A percentile compares a stretch with the other conserved stretches of the same genome.
These are phyloP conservation scores for Wickerhamiella kurtzmanii DNA, from an alignment of 805 yeast genomes.

Conservation along the genomic window DNA sequence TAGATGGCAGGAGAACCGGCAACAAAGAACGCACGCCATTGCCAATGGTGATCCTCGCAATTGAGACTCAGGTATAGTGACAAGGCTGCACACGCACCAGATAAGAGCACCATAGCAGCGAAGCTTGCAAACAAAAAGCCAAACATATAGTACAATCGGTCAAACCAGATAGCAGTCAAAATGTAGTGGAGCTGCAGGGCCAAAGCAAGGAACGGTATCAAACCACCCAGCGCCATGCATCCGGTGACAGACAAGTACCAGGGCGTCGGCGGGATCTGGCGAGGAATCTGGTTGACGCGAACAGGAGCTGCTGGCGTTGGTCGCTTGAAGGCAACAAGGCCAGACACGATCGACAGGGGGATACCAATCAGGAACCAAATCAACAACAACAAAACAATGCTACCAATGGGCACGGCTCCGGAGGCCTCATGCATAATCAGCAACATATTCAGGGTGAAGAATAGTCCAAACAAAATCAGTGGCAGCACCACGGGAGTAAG, in stretches of 20 bases:
- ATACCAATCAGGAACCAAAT: conserved; percentile 80
- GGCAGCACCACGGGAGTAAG: conserved; percentile 81
- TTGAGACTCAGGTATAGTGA: conserved; percentile 75
- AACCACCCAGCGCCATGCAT: conserved; percentile 63
- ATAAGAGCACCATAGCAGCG: conserved; percentile 66
- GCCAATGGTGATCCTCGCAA: conserved; percentile 92
- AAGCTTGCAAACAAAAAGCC: conserved; percentile 88
- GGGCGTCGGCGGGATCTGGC: conserved; percentile 90
- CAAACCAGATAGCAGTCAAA: conserved; percentile 84
- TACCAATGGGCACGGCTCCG: conserved; percentile 89
- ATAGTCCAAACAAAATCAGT: conserved; percentile 49
- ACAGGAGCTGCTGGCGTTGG: conserved; percentile 57
- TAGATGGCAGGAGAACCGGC: conserved; percentile 85
- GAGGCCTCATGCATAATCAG: conserved; percentile 67
- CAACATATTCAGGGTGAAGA: conserved; percentile 67
- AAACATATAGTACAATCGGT: conserved; percentile 90
- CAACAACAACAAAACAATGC: conserved; percentile 63
- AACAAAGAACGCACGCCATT: conserved; percentile 79
- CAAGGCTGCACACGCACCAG: conserved; percentile 65
- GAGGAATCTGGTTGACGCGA: conserved; percentile 85
- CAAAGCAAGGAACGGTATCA: conserved; percentile 89
- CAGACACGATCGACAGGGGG: conserved; percentile 77
- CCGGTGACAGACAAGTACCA: conserved; percentile 61
- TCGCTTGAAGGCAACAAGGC: conserved; percentile 57
- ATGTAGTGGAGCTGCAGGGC: conserved; percentile 92